Evolutionary conservation across 2,329 filamentous ascomycete genomes (phyloP).

Genomic region (Gaeumannomyces tritici): DNA sequence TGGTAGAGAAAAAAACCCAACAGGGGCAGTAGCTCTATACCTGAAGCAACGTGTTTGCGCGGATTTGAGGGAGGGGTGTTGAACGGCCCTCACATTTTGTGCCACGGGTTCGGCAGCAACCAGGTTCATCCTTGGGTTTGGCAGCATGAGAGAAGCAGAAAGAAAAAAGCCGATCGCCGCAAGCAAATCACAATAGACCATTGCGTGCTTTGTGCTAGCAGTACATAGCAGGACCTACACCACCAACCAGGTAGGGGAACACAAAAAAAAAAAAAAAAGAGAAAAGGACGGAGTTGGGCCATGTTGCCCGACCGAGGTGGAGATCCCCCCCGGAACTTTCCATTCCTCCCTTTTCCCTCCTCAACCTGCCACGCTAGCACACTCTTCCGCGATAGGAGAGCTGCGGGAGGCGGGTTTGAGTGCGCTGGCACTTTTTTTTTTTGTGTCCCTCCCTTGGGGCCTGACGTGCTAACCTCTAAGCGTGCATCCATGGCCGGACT

Average conservation of each 20-base stretch:
- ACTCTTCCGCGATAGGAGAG: neutral
- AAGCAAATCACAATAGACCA: neutral
- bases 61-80: too few relatives aligned
- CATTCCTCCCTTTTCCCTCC: too few relatives aligned
- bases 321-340: neutral
- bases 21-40: neutral
- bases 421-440: neutral
- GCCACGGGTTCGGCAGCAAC: neutral
- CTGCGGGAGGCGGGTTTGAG: too few relatives aligned
- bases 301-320: neutral
- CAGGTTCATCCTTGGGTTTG: neutral
- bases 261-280: too few relatives aligned
- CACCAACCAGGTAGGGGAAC: too few relatives aligned
- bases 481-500: too few relatives aligned
- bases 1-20: neutral
- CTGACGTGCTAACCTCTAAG: neutral
- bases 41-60: neutral
- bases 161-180: neutral
- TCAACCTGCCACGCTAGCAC: neutral
- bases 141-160: too few relatives aligned
- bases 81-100: neutral
- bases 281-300: too few relatives aligned
- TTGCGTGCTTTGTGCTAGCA: neutral
- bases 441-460: too few relatives aligned
- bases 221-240: too few relatives aligned